These are phyloP conservation scores for Malassezia equina DNA, from an alignment of 1,284 basidiomycete genomes.

Conservation along the genomic window DNA sequence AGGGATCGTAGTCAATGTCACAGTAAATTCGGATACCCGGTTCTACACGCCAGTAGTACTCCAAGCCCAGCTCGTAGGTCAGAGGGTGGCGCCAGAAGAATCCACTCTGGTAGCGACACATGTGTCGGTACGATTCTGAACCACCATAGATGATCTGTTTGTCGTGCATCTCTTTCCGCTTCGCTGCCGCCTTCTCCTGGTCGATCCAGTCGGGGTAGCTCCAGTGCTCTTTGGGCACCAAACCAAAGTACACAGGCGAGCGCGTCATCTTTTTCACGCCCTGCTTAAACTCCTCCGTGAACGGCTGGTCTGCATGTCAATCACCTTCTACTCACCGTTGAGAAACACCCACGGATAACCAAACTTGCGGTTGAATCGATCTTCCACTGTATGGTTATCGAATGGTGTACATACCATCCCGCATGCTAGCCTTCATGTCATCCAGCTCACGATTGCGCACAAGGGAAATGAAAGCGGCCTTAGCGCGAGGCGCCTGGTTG, in stretches of 20 bases:
- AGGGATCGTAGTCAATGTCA: slow-evolving; percentile 69
- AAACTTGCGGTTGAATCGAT: slow-evolving; percentile 44
- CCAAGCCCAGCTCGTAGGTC: slow-evolving; percentile 58
- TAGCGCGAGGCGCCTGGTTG: slow-evolving; percentile 39
- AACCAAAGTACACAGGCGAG: slow-evolving; percentile 56
- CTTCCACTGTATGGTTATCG: slow-evolving; percentile 16
- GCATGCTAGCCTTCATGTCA: slow-evolving; percentile 32
- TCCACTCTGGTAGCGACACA: slow-evolving; percentile 82
- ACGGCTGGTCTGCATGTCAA: slow-evolving; percentile 29
- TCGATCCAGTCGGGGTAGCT: slow-evolving; percentile 62
- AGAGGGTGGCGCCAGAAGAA: slow-evolving; percentile 53
- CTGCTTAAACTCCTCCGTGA: slow-evolving; percentile 48
- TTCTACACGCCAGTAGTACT: slow-evolving; percentile 85
- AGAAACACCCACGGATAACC: slow-evolving; percentile 50
- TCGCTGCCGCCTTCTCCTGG: slow-evolving; percentile 57
- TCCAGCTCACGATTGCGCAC: slow-evolving; percentile 46
- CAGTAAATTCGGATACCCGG: slow-evolving; percentile 68
- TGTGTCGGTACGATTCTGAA: slow-evolving; percentile 54
- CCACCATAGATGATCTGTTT: slow-evolving; percentile 80
- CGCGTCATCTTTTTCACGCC: slow-evolving; percentile 38
- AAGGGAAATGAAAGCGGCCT: slow-evolving; percentile 46
- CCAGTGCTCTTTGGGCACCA: slow-evolving; percentile 74
- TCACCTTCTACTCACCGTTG: slow-evolving; percentile 30
- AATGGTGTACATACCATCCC: slow-evolving; percentile 14
- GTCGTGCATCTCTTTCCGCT: slow-evolving; percentile 57